Evolutionary conservation across 2,329 filamentous ascomycete species (phyloP), one percentile per base, ranked within the genome.

Genomic region (Elsinoe arachidis): DNA sequence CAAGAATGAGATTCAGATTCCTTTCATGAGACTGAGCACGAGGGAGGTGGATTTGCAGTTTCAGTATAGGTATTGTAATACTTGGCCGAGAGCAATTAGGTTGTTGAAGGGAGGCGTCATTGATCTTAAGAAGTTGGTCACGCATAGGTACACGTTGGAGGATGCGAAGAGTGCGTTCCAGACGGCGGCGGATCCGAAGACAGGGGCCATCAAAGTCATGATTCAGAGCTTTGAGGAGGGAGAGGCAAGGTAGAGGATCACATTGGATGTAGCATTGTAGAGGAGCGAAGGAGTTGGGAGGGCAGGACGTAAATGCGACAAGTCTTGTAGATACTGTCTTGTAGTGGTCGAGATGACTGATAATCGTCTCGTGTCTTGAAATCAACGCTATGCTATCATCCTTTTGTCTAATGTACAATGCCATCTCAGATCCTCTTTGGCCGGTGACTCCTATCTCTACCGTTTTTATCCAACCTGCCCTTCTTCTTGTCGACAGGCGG

Each of bases 151-250:
- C 74, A 77, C 80, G 62, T 75, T 97, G 37, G 91, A 96, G 74
- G 86, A 97, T 69, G 90, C 91, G 0, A 73, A 93, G 26, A 82
- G 92, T 74, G 92, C 92, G 6, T 97, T 97, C 72, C 84, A 90
- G 75, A 93, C 88, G 39, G 90, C 91, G 17, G 83, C 87, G 7
- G 84, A 96, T 73, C 86, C 90, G 38, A 90, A 87, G 78, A 95
- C 88, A 54, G 91, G 92, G 5, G 90, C 91, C n/a, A 96, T 97
- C 74, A 97, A 97, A 80, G 91, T 96, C 60, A 87, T 90, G 80
- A 96, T 96, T 68, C 89, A 91, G 78, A 90, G 82, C 66, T 69
- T 75, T 64, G 70, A 72, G 7, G 68, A 69, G 41, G 68, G 69
- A 6, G 69, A 71, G 64, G 49, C 46, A 12, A 44, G 43, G 26